Evolutionary conservation across 2,329 filamentous ascomycete genomes (phyloP), one percentile per base, ranked within the genome.

Genomic region (Chaetomiaceae sp.): DNA sequence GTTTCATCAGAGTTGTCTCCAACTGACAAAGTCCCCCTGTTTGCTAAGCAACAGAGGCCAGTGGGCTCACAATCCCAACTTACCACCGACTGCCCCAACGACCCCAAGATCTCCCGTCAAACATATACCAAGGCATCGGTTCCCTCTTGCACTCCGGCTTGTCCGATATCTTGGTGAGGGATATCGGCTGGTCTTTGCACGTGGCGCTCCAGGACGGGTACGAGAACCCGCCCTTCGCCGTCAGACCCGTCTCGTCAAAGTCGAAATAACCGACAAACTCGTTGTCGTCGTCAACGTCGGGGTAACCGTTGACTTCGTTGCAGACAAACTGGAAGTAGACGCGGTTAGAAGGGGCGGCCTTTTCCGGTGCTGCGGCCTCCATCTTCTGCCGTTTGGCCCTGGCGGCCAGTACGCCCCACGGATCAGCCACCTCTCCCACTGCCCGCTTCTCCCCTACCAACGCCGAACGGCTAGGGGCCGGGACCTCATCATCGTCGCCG

Each of bases 261-360:
- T 56, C 46, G 17, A 53, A 17, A 43, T 56, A 22, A 12, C 54
- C 54, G n/a, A 56, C 25, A 7, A 53, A 25, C 36, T 33, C 4
- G 29, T 56, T 50, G 6, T 27, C 8, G 3, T 27, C 15, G 17
- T 49, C 43, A 12, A 39, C 25, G 5, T 20, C 3, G 17, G 55
- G 46, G n/a, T 45, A 57, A 1, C 20, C 33, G 1, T 46, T 8
- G 6, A 48, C 36, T 2, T 34, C 15, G 7, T 12, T 46, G 51
- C 36, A 52, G 3, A 6, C 44, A 37, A 48, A 52, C 44, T 57
- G 55, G n/a, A 54, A 48, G 25, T 52, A 48, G 4, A 50, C 27
- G 12, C 45, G 38, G 17, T 25, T 38, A 14, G 12, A n/a, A n/a
- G n/a, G n/a, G 2, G 33, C 19, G 15, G 7, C 19, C 27, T 19